Percentiles rank a stretch among this genome's conserved stretches.
phyloP scores from a whole-genome alignment of 179 eudicot species.

The Carnegiea gigantea region DNA sequence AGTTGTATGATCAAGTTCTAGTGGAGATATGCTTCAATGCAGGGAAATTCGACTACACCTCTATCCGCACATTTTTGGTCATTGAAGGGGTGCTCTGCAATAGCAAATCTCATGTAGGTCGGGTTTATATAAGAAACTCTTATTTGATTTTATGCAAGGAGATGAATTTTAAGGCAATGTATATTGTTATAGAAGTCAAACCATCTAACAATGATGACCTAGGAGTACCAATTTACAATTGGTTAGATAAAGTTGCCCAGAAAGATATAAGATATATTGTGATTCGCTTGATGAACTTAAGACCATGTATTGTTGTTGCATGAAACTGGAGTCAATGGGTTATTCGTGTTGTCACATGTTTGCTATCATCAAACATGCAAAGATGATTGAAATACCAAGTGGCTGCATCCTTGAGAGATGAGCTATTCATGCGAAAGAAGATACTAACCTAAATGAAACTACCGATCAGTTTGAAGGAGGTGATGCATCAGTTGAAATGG shows the following conservation, averaged over 20 bases:
- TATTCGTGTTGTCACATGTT: background rate
- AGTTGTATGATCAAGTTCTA: background rate
- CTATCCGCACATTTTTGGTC: background rate
- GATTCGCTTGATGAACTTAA: background rate
- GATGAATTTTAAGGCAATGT: background rate
- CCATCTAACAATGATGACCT: background rate
- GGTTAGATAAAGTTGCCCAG: background rate
- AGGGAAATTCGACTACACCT: background rate
- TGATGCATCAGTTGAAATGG: too few relatives aligned
- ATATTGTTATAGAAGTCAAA: background rate
- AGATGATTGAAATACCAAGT: background rate
- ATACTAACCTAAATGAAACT: too few relatives aligned
- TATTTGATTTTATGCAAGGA: background rate
- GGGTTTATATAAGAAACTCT: background rate
- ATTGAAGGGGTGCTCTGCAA: background rate
- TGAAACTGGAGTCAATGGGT: background rate
- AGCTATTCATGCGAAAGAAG: background rate
- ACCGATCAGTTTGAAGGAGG: too few relatives aligned
- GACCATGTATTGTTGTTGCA: background rate
- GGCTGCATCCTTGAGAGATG: background rate
- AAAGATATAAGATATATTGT: background rate
- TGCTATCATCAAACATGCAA: background rate
- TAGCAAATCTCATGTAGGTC: background rate
- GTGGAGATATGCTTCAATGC: background rate
- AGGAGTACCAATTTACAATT: background rate